Base-by-base conservation (phyloP, 176 grass and related monocot species). In the Bonia amplexicaulis region DNA sequence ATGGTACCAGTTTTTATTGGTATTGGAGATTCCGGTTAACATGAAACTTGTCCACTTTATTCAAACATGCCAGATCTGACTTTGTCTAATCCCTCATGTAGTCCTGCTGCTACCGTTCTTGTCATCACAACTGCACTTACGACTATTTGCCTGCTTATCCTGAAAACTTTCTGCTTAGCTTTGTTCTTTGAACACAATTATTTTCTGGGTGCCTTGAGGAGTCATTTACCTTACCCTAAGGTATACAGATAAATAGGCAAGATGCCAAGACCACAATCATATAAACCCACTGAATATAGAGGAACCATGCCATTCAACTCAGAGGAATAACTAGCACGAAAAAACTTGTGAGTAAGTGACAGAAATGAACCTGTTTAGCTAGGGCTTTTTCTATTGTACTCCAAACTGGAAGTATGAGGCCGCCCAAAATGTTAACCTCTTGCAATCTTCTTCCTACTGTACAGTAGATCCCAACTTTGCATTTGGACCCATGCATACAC, bases 401-500 rank as follows among this genome's bases (percentile, higher is more conserved):
- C 96, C 96, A 99, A 51, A 99, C 91, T 75, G 96, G 96, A 91
- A 99, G 88, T 88, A 99, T 99, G 29, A 99, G 93, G 79, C 96
- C 96, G 31, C 96, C 96, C 85, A 99, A 90, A 86, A 99, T 84
- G 76, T 91, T 94, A 33, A 96, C 88, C 69, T 96, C 93, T 88
- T 99, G 96, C 83, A 99, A 85, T 69, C 96, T 86, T 91, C 87
- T 94, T 47, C 96, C 96, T 71, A 99, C 90, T 48, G 93, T 99
- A 90, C 96, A 99, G 82, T 94, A 96, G 81, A 78, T 91, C 19
- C 96, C 91, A 80, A 92, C 55, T 92, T 96, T 99, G 81, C 96
- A 99, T 90, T 99, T 99, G 6, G 91, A 90, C 62, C 96, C 96
- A 63, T 99, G 96, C 96, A 99, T 99, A 60, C 96, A 99, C 96